These are phyloP conservation scores for Suillus subalutaceus DNA, from an alignment of 768 basidiomycete genomes.

Conservation along the genomic window DNA sequence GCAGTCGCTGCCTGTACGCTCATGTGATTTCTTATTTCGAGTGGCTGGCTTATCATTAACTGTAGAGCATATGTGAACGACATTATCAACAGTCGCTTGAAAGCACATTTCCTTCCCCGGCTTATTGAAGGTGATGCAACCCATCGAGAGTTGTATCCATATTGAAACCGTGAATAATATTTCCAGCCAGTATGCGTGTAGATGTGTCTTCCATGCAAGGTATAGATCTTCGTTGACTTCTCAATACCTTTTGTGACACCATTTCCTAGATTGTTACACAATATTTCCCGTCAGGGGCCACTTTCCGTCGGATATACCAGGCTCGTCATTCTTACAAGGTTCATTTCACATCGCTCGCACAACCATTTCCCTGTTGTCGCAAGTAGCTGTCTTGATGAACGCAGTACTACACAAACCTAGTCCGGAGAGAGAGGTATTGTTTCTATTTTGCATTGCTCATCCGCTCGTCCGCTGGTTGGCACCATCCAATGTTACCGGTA, in stretches of 20 bases:
- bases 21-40: constrained; percentile 7
- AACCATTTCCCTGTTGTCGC: constrained; percentile 28
- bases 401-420: constrained; percentile 20
- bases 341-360: constrained; percentile 25
- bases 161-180: constrained; percentile 15
- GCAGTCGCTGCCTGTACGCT: constrained; percentile 26
- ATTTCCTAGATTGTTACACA: constrained; percentile 20
- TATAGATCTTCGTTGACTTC: constrained; percentile 1
- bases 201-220: constrained; percentile 27
- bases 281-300: constrained; percentile 23
- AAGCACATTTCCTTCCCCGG: constrained; percentile 42
- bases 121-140: constrained; percentile 37
- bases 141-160: constrained; percentile 6
- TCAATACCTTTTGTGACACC: neutral
- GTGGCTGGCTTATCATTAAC: constrained; percentile 7
- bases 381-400: constrained; percentile 25
- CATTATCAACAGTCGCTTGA: constrained; percentile 33
- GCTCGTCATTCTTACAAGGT: constrained; percentile 34
- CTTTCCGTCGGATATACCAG: constrained; percentile 40
- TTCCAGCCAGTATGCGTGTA: constrained; percentile 27
- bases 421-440: constrained; percentile 33
- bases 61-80: constrained; percentile 24
- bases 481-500: constrained; percentile 39
- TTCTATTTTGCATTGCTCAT: constrained; percentile 30
- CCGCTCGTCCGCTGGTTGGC: constrained; percentile 34